These are phyloP conservation scores for Aspergillus bombycis DNA, from an alignment of 2,329 filamentous ascomycete genomes.

Conservation along the genomic window DNA sequence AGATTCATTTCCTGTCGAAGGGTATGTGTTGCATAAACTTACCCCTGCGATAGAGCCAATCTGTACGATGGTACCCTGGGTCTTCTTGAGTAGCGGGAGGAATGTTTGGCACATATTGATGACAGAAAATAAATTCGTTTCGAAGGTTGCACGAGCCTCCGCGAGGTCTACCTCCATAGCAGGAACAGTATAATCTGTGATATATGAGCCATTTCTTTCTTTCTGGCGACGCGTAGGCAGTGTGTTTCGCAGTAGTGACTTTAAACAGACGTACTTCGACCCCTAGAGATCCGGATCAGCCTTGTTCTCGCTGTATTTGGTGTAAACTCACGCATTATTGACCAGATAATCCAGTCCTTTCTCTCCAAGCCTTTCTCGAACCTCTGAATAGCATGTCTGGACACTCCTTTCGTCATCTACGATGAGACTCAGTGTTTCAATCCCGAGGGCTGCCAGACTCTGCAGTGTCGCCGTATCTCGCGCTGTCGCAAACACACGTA, in stretches of 20 bases:
- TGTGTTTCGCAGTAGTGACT: not conserved
- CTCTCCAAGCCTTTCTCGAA: constrained; percentile 50
- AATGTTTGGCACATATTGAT: constrained; percentile 63
- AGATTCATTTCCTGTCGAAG: not conserved
- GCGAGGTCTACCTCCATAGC: constrained; percentile 57
- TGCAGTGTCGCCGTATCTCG: constrained; percentile 54
- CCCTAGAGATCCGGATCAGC: constrained; percentile 23
- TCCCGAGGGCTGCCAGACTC: constrained; percentile 53
- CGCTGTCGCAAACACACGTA: constrained; percentile 62
- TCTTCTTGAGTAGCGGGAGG: constrained; percentile 54
- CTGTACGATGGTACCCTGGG: constrained; percentile 50
- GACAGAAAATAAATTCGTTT: constrained; percentile 61
- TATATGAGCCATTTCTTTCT: constrained; percentile 11
- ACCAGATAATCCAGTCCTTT: constrained; percentile 59
- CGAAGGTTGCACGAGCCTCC: constrained; percentile 53
- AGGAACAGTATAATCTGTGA: constrained; percentile 58
- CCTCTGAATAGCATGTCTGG: constrained; percentile 48
- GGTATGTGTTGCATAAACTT: not conserved
- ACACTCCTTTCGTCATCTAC: constrained; percentile 57
- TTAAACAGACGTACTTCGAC: constrained; percentile 32
- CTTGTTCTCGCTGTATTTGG: not conserved
- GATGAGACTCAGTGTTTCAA: constrained; percentile 59
- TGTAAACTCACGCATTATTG: constrained; percentile 56
- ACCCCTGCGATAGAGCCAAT: constrained; percentile 49
- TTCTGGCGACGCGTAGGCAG: not conserved